phyloP scores from a whole-genome alignment of 371 early-diverging fungal species.

The Rhizopus sp. region DNA sequence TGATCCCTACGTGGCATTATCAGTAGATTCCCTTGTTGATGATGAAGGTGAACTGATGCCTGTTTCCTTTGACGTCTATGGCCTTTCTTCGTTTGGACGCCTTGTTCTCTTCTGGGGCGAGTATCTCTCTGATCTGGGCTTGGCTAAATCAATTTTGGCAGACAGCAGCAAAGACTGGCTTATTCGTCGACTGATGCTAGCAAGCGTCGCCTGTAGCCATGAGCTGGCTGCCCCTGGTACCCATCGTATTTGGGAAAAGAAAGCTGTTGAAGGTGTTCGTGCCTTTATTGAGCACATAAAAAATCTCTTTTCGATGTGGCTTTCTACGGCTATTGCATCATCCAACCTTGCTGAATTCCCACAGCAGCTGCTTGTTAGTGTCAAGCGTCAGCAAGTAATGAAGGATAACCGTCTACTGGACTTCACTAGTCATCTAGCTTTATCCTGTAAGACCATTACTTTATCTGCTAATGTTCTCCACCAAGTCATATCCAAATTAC shows the following conservation, averaged over 20 bases:
- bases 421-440: slow-evolving; percentile 11
- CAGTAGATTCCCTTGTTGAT: slow-evolving; percentile 23
- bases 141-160: neutral
- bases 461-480: slow-evolving; percentile 20
- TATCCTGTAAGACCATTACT: neutral
- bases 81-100: slow-evolving; percentile 57
- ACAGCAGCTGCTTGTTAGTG: slow-evolving; percentile 3
- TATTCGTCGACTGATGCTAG: slow-evolving; percentile 41
- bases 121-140: slow-evolving; percentile 23
- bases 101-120: slow-evolving; percentile 50
- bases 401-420: slow-evolving; percentile 5
- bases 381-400: neutral
- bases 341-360: slow-evolving; percentile 5
- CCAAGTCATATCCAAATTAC: slow-evolving; percentile 12
- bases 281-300: slow-evolving; percentile 26
- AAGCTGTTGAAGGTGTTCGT: slow-evolving; percentile 23
- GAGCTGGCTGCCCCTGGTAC: slow-evolving; percentile 30
- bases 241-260: slow-evolving; percentile 28
- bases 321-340: slow-evolving; percentile 1
- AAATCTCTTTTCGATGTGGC: slow-evolving; percentile 20
- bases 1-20: slow-evolving; percentile 23
- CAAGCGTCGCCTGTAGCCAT: slow-evolving; percentile 34
- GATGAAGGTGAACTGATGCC: slow-evolving; percentile 34
- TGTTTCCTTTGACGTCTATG: slow-evolving; percentile 55
- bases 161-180: slow-evolving; percentile 31